Percentiles rank a stretch among this genome's conserved stretches.
Evolutionary conservation across 2,329 filamentous ascomycete species (phyloP).

Genomic region (Mariannaea sp.): DNA sequence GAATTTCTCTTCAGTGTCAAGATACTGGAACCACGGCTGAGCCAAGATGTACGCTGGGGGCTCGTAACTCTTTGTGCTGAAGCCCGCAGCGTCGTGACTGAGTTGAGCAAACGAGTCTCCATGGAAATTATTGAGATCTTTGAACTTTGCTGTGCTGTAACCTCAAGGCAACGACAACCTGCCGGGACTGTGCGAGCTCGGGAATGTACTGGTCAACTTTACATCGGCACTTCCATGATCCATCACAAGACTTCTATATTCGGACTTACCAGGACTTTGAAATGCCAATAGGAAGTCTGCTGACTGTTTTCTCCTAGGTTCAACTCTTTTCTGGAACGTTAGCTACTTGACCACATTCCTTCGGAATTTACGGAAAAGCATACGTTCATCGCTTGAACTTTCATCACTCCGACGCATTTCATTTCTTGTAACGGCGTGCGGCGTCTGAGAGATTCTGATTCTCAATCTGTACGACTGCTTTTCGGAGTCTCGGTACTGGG

Average conservation of each 20-base stretch:
- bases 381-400: constrained; percentile 40
- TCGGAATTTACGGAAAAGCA: constrained; percentile 47
- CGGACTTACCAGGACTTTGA: background rate
- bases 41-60: too few species aligned
- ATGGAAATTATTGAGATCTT: too few species aligned
- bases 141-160: too few species aligned
- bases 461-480: constrained; percentile 45
- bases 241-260: background rate
- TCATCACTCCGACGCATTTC: constrained; percentile 39
- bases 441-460: constrained; percentile 46
- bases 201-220: too few species aligned
- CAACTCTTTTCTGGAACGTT: constrained; percentile 49
- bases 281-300: constrained; percentile 7
- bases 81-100: too few species aligned
- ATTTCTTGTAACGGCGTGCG: constrained; percentile 47
- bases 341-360: constrained; percentile 48
- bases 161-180: too few species aligned
- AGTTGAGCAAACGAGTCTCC: too few species aligned
- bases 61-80: too few species aligned
- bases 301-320: constrained; percentile 43
- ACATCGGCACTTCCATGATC: background rate
- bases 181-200: too few species aligned
- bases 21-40: too few species aligned
- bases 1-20: too few species aligned
- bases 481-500: constrained; percentile 45